Evolutionary conservation across 1,284 basidiomycete genomes (phyloP).

Genomic region (Irpex sp.): DNA sequence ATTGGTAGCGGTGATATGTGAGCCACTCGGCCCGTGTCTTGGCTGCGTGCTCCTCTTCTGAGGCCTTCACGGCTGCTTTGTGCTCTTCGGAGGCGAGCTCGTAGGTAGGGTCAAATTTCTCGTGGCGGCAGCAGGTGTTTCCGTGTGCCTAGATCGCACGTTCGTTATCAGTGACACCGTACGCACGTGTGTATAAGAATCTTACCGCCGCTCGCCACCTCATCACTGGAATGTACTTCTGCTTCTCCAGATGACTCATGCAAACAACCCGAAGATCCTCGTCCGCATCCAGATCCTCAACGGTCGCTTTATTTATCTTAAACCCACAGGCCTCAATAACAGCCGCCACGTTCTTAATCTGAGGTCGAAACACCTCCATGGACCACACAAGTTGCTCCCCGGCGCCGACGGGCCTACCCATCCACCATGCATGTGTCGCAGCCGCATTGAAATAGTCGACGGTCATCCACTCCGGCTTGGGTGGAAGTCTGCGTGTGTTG

Average conservation of each 20-base stretch:
- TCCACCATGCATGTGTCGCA: neutral
- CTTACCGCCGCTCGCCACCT: neutral
- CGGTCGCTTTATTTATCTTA: neutral
- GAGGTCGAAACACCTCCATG: neutral
- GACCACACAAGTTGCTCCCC: neutral
- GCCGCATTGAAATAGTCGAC: neutral
- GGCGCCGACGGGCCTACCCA: too few relatives aligned
- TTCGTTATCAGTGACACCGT: neutral
- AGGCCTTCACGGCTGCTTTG: neutral
- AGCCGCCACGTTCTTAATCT: neutral
- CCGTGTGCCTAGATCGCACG: neutral
- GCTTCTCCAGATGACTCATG: neutral
- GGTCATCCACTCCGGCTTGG: neutral
- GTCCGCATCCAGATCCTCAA: neutral
- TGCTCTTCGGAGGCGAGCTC: neutral
- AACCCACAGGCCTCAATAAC: neutral
- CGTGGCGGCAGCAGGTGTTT: neutral
- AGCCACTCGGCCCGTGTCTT: neutral
- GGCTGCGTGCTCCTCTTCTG: neutral
- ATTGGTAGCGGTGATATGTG: neutral
- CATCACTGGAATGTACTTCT: neutral
- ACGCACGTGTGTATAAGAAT: neutral
- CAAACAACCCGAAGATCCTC: neutral
- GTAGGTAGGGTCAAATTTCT: neutral
- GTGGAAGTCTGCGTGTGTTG: neutral